phyloP scores from a whole-genome alignment of 306 rosid species.

The Alnus glutinosa region DNA sequence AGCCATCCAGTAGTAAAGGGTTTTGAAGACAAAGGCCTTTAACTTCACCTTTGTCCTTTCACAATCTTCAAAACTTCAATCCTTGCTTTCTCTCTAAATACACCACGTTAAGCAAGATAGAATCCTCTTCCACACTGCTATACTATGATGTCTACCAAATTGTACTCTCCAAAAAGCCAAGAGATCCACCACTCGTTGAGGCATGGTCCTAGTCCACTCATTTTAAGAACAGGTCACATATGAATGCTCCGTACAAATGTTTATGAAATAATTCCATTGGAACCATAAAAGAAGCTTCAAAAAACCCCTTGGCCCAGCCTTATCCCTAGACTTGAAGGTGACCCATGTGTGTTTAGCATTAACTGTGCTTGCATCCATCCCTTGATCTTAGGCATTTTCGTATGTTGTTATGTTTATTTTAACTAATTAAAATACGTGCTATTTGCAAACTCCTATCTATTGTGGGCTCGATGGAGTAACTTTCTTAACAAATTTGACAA shows the following conservation, averaged over 20 bases:
- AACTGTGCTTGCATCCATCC: background rate
- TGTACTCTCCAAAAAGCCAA: no score
- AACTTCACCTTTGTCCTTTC: no score
- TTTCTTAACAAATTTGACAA: background rate
- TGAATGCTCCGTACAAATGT: background rate
- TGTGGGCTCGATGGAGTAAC: background rate
- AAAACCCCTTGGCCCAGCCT: background rate
- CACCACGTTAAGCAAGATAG: no score
- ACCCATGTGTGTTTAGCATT: background rate
- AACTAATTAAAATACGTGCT: background rate
- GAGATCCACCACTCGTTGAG: no score
- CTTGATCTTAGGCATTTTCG: background rate
- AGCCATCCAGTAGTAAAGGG: no score
- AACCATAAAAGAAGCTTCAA: background rate
- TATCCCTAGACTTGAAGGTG: background rate
- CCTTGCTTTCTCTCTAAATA: no score
- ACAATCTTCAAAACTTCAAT: no score
- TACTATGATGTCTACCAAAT: no score
- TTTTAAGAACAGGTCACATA: background rate
- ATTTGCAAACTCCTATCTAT: background rate
- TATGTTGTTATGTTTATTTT: background rate
- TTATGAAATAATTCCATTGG: background rate
- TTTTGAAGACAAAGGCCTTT: no score
- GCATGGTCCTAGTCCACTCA: background rate
- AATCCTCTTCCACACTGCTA: no score